These are phyloP conservation scores for Aspergillus sojae DNA, from an alignment of 2,329 filamentous ascomycete species.

Conservation along the genomic window DNA sequence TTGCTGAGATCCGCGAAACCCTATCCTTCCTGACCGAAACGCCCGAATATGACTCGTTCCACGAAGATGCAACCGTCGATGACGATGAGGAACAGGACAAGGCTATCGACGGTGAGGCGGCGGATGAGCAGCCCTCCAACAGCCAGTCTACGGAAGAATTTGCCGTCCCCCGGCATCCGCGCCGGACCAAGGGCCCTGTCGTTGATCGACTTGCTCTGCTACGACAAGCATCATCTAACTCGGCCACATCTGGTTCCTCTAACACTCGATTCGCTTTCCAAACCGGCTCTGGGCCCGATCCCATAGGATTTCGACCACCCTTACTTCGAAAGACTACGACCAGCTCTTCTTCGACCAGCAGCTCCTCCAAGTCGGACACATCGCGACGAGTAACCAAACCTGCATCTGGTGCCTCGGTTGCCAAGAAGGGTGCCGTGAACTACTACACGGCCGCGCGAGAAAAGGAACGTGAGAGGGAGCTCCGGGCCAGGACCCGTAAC, in stretches of 20 bases:
- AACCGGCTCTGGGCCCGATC: slow-evolving; percentile 19
- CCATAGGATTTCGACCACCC: slow-evolving; percentile 37
- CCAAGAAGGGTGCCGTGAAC: slow-evolving; percentile 63
- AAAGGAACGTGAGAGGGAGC: slow-evolving; percentile 59
- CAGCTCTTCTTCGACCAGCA: slow-evolving; percentile 32
- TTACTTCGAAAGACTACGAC: slow-evolving; percentile 35
- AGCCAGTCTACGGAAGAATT: slow-evolving; percentile 27
- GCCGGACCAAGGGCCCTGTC: slow-evolving; percentile 44
- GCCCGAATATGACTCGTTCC: slow-evolving; percentile 57
- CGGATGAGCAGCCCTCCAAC: slow-evolving; percentile 21
- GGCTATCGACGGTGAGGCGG: slow-evolving; percentile 30
- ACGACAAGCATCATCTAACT: slow-evolving; percentile 49
- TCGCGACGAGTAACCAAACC: slow-evolving; percentile 33
- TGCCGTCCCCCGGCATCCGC: slow-evolving; percentile 36
- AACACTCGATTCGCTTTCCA: slow-evolving; percentile 40
- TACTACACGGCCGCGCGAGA: slow-evolving; percentile 59
- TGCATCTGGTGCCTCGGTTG: slow-evolving; percentile 47
- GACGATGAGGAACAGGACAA: slow-evolving; percentile 57
- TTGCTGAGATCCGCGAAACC: slow-evolving; percentile 80
- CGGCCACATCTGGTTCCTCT: slow-evolving; percentile 32
- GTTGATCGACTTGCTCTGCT: slow-evolving; percentile 49
- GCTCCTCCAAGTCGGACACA: slow-evolving; percentile 23
- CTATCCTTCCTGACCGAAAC: slow-evolving; percentile 81
- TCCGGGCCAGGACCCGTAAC: slow-evolving; percentile 53
- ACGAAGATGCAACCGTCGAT: slow-evolving; percentile 55